Evolutionary conservation across 306 rosid genomes (phyloP).

Genomic region (Acacia acuminata): DNA sequence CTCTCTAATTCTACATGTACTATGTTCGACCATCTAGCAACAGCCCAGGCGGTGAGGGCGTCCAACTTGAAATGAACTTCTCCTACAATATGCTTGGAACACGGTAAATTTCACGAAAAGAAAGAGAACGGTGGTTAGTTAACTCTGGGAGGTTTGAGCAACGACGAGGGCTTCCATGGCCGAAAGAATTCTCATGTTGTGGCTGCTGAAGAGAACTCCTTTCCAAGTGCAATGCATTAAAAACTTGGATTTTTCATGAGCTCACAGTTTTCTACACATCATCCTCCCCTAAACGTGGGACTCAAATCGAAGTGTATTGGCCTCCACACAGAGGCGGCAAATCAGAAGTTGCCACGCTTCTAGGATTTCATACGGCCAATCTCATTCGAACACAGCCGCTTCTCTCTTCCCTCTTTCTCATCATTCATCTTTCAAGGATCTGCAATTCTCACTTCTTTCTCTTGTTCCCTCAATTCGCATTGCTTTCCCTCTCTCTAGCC

Average conservation of each 20-base stretch:
- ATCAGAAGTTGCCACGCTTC: constrained; percentile 9
- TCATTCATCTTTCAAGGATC: constrained; percentile 42
- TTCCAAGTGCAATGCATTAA: not conserved
- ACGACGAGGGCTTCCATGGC: not conserved
- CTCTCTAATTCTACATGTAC: too few relatives aligned
- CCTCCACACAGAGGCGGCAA: not conserved
- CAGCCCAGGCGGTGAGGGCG: not conserved
- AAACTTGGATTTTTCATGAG: not conserved
- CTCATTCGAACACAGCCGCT: constrained; percentile 9
- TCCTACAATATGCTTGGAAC: not conserved
- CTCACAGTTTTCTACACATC: not conserved
- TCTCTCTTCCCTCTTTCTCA: not conserved
- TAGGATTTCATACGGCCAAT: not conserved
- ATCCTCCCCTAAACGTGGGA: not conserved
- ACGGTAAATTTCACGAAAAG: not conserved
- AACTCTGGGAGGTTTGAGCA: not conserved
- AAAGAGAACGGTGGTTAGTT: not conserved
- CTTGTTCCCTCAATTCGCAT: not conserved
- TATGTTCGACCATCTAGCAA: not conserved
- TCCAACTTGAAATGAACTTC: not conserved
- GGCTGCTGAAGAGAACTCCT: not conserved
- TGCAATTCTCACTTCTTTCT: constrained; percentile 32
- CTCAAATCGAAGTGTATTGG: not conserved
- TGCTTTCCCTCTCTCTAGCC: constrained; percentile 28
- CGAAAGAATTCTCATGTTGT: not conserved